Conservation (phyloP, 192 early-diverging fungal genomes). For the Spinellus fusiger region DNA sequence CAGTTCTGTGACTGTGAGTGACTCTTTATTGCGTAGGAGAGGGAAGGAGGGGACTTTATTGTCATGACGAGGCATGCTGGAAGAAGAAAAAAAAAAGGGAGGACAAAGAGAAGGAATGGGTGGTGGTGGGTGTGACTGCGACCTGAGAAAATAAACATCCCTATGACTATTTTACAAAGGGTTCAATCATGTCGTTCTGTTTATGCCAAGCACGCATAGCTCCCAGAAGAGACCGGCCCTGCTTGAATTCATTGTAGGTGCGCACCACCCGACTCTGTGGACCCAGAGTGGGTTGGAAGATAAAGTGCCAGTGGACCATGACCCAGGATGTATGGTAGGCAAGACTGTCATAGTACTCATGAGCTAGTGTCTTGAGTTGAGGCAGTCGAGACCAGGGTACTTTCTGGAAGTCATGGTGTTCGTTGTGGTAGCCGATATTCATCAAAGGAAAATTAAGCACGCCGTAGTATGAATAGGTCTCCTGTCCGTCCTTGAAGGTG, state of each 20-base stretch:
- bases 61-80: too few relatives aligned
- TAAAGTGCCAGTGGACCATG: slow-evolving; percentile 78
- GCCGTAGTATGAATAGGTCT: slow-evolving; percentile 98
- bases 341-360: slow-evolving; percentile 86
- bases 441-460: slow-evolving; percentile 78
- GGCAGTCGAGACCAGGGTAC: slow-evolving; percentile 84
- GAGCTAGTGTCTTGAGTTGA: slow-evolving; percentile 67
- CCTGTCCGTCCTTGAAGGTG: slow-evolving; percentile 86
- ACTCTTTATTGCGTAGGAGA: slow-evolving; percentile 13
- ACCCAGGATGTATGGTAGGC: slow-evolving; percentile 85
- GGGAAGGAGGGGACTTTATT: slow-evolving; percentile 17
- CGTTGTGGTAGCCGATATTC: slow-evolving; percentile 97
- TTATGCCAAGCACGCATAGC: slow-evolving; percentile 20
- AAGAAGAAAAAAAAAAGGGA: too few relatives aligned
- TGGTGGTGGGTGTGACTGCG: background rate
- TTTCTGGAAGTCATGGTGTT: slow-evolving; percentile 95
- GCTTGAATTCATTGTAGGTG: slow-evolving; percentile 61
- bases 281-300: slow-evolving; percentile 62
- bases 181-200: too few relatives aligned
- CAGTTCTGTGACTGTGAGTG: slow-evolving; percentile 14
- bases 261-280: slow-evolving; percentile 81
- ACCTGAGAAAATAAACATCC: too few relatives aligned
- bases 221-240: slow-evolving; percentile 62
- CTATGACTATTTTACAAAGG: too few relatives aligned
- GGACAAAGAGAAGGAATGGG: too few relatives aligned